Evolutionary conservation across 1,139 yeast species (phyloP), one percentile per base, ranked within the genome.

Genomic region (Debaryomyces nepalensis): DNA sequence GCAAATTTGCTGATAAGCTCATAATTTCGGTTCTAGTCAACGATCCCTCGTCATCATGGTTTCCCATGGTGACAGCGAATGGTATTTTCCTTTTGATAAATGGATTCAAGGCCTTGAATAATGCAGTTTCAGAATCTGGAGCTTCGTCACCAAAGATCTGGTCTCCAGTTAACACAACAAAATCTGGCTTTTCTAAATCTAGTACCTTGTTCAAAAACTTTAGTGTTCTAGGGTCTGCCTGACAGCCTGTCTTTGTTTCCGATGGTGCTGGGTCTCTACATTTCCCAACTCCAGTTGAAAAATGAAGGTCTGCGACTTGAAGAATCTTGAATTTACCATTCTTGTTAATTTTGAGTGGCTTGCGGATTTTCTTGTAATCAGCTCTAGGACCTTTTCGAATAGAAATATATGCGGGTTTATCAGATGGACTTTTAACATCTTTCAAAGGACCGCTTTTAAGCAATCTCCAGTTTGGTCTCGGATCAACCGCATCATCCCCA

Each of bases 301-400:
- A 81, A 61, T 91, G 97, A 45, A 90, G 66, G 59, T 91, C 98
- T 0, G 97, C 95, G 2, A 90, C 77, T 59, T 91, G 97, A 10
- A 88, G 63, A 33, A 91, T 82, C 59, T 87, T 89, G 62, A 85
- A 87, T 48, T 73, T 78, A 2, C 76, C 81, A 22, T 75, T 61
- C 3, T 49, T 43, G 24, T 53, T 48, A 42, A 68, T 53, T 44
- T 64, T 62, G 37, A 70, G 53, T 56, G 63, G 39, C 2, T 57
- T 49, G 33, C 45, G 53, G 35, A 46, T 55, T 16, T 55, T 45
- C 15, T 50, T 54, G 48, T 65, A 67, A 54, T 63, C 54, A 39
- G 44, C 26, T 34, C 48, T 53, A 5, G 54, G 52, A 4, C 69
- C 61, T 36, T 58, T 40, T 43, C 71, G 45, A 50, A 64, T 39